phyloP scores from a whole-genome alignment of 306 rosid species.

The Neltuma alba region DNA sequence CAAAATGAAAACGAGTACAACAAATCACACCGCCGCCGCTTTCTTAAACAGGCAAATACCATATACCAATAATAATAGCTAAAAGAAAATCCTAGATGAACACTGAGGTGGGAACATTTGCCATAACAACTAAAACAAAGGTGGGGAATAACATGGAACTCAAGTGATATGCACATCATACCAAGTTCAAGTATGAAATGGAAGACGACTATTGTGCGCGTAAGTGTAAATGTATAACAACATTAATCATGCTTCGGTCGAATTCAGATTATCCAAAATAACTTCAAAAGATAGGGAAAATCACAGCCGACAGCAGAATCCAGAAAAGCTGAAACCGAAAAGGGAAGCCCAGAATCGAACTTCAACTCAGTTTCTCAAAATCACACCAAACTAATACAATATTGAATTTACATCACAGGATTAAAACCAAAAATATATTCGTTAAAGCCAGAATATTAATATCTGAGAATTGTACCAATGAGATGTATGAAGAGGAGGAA shows the following conservation, averaged over 20 bases:
- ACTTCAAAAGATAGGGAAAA: neutral
- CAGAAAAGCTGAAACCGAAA: neutral
- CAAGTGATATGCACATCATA: neutral
- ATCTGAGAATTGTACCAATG: neutral
- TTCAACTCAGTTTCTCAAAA: conserved; percentile 3
- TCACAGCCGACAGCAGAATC: neutral
- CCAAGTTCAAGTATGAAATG: neutral
- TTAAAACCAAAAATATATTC: neutral
- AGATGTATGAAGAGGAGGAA: conserved; percentile 36
- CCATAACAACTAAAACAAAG: neutral
- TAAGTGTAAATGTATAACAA: neutral
- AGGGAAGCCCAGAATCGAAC: neutral
- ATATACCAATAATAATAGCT: neutral
- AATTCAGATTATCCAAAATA: neutral
- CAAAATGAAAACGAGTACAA: neutral
- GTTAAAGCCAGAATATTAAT: neutral
- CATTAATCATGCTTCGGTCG: neutral
- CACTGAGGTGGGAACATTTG: neutral
- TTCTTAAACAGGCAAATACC: neutral
- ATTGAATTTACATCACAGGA: neutral
- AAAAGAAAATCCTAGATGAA: neutral
- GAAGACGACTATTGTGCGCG: neutral
- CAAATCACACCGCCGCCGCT: neutral
- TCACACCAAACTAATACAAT: neutral
- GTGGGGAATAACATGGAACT: neutral